Evolutionary conservation across 331 rosid species (phyloP).

Genomic region (Ulmus americana): DNA sequence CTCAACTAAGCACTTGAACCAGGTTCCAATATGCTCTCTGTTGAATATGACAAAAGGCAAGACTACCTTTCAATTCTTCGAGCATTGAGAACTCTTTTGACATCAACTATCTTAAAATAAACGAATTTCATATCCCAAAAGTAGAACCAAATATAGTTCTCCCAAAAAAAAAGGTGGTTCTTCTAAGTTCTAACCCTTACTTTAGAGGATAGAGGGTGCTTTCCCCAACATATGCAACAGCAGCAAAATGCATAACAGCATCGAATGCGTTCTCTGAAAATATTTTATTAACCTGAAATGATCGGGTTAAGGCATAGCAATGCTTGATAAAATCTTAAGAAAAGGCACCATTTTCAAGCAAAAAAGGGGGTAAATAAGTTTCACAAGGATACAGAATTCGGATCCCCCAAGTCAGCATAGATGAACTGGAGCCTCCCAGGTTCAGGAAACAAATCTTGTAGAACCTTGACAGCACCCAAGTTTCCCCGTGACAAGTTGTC

Average conservation of each 20-base stretch:
- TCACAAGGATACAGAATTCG: constrained; percentile 69
- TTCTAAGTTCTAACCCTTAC: constrained; percentile 37
- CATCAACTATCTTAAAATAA: not conserved
- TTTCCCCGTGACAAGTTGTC: constrained; percentile 94
- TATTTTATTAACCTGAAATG: constrained; percentile 69
- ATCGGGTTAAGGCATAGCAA: constrained; percentile 43
- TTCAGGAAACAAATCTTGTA: constrained; percentile 71
- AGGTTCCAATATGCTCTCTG: too few species aligned
- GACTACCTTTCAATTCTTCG: too few species aligned
- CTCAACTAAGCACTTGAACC: too few species aligned
- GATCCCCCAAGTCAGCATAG: constrained; percentile 88
- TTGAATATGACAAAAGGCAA: too few species aligned
- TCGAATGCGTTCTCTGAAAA: constrained; percentile 85
- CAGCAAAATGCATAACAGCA: constrained; percentile 97
- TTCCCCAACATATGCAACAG: constrained; percentile 97
- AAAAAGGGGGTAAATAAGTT: not conserved
- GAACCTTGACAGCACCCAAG: constrained; percentile 83
- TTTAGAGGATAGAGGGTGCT: constrained; percentile 88
- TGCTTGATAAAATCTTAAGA: not conserved
- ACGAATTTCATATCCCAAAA: not conserved
- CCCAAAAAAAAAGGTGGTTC: too few species aligned
- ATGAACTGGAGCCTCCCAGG: constrained; percentile 95
- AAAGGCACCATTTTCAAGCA: not conserved
- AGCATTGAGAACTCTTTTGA: not conserved
- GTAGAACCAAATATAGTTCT: not conserved